Conservation (phyloP, 805 yeast species). For the Sugiyamaella chiloensis region DNA sequence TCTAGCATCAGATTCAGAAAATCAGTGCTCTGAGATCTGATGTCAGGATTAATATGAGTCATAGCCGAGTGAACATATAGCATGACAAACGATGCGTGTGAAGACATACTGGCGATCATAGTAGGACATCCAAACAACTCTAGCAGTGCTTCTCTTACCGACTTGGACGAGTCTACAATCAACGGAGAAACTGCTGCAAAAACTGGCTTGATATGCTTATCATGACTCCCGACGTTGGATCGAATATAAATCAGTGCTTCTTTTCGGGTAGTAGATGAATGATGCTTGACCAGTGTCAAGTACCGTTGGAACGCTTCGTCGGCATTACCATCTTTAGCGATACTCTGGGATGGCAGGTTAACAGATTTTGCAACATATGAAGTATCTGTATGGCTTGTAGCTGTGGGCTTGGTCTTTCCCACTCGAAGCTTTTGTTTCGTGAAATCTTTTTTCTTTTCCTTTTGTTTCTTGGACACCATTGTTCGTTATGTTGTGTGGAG, state of each 20-base stretch:
- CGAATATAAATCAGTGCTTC: slow-evolving; percentile 59
- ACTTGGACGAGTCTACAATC: slow-evolving; percentile 60
- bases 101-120: slow-evolving; percentile 34
- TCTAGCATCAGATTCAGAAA: slow-evolving; percentile 60
- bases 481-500: neutral
- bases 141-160: slow-evolving; percentile 60
- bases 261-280: slow-evolving; percentile 63
- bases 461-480: slow-evolving; percentile 46
- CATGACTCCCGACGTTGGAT: slow-evolving; percentile 49
- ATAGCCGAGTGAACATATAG: slow-evolving; percentile 83
- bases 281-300: slow-evolving; percentile 71
- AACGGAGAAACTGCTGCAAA: slow-evolving; percentile 58
- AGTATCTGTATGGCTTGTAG: slow-evolving; percentile 79
- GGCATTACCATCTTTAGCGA: slow-evolving; percentile 21
- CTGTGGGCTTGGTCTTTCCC: slow-evolving; percentile 73
- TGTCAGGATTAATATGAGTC: slow-evolving; percentile 81
- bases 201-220: slow-evolving; percentile 54
- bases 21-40: slow-evolving; percentile 71
- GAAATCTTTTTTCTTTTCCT: slow-evolving; percentile 71
- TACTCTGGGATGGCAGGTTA: slow-evolving; percentile 43
- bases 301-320: slow-evolving; percentile 44
- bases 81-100: slow-evolving; percentile 37
- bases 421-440: slow-evolving; percentile 77
- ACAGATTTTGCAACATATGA: slow-evolving; percentile 65
- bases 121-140: slow-evolving; percentile 34